Percentiles rank a stretch among this genome's conserved stretches.
phyloP scores from a whole-genome alignment of 345 rosid genomes.

The Mercurialis annua region DNA sequence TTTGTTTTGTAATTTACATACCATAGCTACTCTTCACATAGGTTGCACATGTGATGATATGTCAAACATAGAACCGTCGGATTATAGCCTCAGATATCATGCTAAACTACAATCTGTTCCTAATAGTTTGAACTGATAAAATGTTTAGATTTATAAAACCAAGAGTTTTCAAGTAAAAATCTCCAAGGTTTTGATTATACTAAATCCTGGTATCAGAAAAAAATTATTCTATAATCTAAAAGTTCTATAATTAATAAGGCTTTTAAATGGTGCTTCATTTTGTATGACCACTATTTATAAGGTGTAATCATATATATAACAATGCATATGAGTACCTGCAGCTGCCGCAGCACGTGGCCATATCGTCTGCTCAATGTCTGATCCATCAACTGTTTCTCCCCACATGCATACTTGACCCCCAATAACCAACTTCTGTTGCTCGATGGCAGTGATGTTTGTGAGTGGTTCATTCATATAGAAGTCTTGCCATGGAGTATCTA shows the following conservation, averaged over 20 bases:
- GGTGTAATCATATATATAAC: not conserved
- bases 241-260: not conserved
- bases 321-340: constrained; percentile 44
- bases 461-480: constrained; percentile 65
- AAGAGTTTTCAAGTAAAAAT: not conserved
- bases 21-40: not conserved
- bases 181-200: not conserved
- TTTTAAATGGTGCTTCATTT: not conserved
- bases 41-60: not conserved
- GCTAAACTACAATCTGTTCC: not conserved
- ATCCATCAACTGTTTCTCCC: constrained; percentile 55
- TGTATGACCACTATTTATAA: not conserved
- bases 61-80: not conserved
- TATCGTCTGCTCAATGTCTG: constrained; percentile 69
- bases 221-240: not conserved
- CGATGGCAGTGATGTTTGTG: constrained; percentile 33
- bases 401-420: constrained; percentile 88
- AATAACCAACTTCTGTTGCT: constrained; percentile 51
- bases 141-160: not conserved
- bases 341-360: constrained; percentile 91
- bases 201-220: not conserved
- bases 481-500: constrained; percentile 51
- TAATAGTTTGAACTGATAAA: not conserved
- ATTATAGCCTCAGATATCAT: not conserved
- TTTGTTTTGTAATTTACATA: not conserved